These are phyloP conservation scores for Chrysochromulina tobinii DNA, from an alignment of 78 protist species.

Conservation along the genomic window DNA sequence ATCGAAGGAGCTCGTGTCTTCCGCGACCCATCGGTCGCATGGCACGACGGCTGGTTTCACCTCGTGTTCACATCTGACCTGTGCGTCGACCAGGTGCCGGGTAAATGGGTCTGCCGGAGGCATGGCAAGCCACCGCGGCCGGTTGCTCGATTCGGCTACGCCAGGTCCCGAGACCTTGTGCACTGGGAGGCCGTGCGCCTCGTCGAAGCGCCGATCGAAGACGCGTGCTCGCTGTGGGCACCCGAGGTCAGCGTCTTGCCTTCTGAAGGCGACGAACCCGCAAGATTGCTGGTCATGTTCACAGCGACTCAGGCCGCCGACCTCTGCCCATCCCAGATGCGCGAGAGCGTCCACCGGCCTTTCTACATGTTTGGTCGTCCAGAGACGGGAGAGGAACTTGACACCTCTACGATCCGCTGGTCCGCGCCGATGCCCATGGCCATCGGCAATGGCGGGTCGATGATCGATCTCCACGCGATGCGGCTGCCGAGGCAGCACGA, in stretches of 20 bases:
- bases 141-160: neutral
- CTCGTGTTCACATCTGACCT: constrained; percentile 2
- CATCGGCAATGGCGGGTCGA: neutral
- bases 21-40: neutral
- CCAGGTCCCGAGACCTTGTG: neutral
- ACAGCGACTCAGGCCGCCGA: neutral
- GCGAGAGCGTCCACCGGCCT: neutral
- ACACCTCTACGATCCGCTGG: neutral
- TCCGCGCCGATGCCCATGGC: neutral
- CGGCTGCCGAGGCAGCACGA: too few relatives aligned
- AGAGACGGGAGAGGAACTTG: neutral
- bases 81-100: neutral
- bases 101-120: neutral
- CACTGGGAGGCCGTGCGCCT: neutral
- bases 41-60: neutral
- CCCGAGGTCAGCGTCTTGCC: neutral
- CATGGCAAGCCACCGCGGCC: neutral
- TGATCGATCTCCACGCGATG: neutral
- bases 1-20: neutral
- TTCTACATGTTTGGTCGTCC: neutral
- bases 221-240: constrained; percentile 10
- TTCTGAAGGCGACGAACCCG: neutral
- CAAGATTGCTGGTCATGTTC: neutral
- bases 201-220: neutral
- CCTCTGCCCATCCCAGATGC: neutral